Evolutionary conservation across 2,329 filamentous ascomycete genomes (phyloP).

Genomic region (Sclerotinia trifoliorum): DNA sequence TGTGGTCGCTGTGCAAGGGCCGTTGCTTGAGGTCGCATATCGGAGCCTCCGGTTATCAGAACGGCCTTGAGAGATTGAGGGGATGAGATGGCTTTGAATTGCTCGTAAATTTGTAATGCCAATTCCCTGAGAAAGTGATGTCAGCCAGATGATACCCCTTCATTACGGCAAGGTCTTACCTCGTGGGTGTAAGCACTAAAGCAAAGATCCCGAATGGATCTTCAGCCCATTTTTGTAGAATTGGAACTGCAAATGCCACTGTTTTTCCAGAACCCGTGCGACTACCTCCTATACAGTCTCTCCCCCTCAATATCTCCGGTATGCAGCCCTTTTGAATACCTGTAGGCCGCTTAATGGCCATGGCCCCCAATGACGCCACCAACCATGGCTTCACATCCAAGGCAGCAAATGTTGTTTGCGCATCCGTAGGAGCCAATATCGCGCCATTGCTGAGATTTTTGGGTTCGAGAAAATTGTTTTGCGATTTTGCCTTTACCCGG

Average conservation of each 20-base stretch:
- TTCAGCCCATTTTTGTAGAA: constrained; percentile 88
- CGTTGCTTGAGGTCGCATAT: constrained; percentile 89
- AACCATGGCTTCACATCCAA: constrained; percentile 83
- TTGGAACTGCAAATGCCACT: constrained; percentile 90
- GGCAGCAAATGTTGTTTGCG: constrained; percentile 65
- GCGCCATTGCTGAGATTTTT: constrained; percentile 25
- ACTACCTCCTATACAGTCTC: constrained; percentile 93
- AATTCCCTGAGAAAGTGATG: constrained; percentile 62
- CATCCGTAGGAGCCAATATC: constrained; percentile 54
- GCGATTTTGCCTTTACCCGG: constrained; percentile 33
- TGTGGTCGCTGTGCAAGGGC: constrained; percentile 80
- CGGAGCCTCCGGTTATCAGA: constrained; percentile 86
- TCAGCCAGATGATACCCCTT: constrained; percentile 25
- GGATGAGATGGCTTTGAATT: constrained; percentile 88
- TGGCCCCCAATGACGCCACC: constrained; percentile 69
- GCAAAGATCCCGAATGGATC: constrained; percentile 92
- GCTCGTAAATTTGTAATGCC: constrained; percentile 93
- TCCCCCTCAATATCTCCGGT: constrained; percentile 84
- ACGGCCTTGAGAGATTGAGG: constrained; percentile 83
- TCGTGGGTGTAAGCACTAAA: constrained; percentile 83
- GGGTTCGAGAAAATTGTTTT: constrained; percentile 3
- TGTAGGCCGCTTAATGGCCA: constrained; percentile 85
- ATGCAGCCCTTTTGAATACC: constrained; percentile 93
- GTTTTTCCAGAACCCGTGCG: constrained; percentile 97
- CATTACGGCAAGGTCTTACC: constrained; percentile 45